Percentiles rank a stretch among this genome's conserved stretches.
Conservation (phyloP, 208 protist genomes). For the Leishmania guyanensis region DNA sequence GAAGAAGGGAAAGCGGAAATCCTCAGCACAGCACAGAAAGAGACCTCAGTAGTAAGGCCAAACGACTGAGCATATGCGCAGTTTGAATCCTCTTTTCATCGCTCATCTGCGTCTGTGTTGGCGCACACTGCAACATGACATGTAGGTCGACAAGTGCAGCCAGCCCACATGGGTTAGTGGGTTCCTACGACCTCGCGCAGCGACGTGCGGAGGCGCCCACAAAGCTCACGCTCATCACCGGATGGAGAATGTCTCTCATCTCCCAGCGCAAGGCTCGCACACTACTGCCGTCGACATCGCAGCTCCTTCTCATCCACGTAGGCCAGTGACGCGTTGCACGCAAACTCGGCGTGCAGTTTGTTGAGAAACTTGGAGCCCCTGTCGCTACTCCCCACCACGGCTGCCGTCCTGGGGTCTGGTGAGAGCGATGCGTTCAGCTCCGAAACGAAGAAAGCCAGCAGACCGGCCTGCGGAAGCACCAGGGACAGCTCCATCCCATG, state of each 20-base stretch:
- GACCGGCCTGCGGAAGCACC: slow-evolving; percentile 58
- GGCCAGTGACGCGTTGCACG: slow-evolving; percentile 28
- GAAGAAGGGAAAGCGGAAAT: not conserved
- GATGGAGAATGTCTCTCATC: not conserved
- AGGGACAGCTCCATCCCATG: slow-evolving; percentile 49
- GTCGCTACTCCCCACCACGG: slow-evolving; percentile 60
- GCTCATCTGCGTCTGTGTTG: not conserved
- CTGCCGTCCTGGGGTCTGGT: slow-evolving; percentile 48
- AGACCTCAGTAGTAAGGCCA: not conserved
- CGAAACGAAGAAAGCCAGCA: slow-evolving; percentile 61
- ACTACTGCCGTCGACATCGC: not conserved
- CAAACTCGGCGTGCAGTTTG: slow-evolving; percentile 40
- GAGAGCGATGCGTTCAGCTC: slow-evolving; percentile 71
- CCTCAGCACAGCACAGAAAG: not conserved
- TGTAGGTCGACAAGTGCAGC: not conserved
- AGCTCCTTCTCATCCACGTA: slow-evolving; percentile 40
- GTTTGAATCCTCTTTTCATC: not conserved
- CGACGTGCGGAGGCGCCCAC: not conserved
- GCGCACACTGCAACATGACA: not conserved
- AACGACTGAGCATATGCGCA: not conserved
- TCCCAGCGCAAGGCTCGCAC: not conserved
- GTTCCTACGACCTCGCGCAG: too few relatives aligned
- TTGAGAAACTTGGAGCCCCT: slow-evolving; percentile 18
- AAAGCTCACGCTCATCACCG: not conserved
- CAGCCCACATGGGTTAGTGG: not conserved